Evolutionary conservation across 192 early-diverging fungal genomes (phyloP), one percentile per base, ranked within the genome.

Genomic region (Mortierella alpina): DNA sequence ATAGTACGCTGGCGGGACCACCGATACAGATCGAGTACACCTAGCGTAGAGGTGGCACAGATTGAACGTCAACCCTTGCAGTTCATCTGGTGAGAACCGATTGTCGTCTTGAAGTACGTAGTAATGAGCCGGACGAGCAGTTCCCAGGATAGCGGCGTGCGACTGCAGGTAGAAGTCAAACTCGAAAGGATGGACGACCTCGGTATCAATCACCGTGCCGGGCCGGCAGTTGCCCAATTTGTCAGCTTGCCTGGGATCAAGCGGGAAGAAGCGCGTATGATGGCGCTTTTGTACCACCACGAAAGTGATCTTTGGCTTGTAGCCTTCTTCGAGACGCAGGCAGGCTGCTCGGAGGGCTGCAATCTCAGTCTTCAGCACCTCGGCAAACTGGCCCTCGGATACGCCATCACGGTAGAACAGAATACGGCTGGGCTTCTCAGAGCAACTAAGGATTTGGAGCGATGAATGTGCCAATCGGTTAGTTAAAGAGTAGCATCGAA

Each of bases 61-160:
- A n/a, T 92, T 86, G 83, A 95, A 98, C 0, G 97, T 96, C 5
- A 99, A 86, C 50, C 93, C 88, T 78, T 98, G 95, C 18, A 99
- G 77, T 17, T 86, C 80, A 68, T 99, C 95, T 1, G 92, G 69
- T 3, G 88, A 88, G 41, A 96, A 95, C 2, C 84, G 73, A 77
- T 95, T 94, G 18, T 98, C 96, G 68, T 99, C 95, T 57, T 91
- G 87, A 17, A 99, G 83, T 12, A 97, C 96, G 56, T 93, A 91
- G 88, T 99, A 99, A 75, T 96, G 95, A 0, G 94, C 94, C 0
- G 97, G 96, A n/a, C 96, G 91, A 8, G 94, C 95, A 0, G 96
- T 97, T 47, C 97, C 97, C 71, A 98, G 96, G 39, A 97, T 86
- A 22, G 96, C 96, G 3, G 93, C 90, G 69, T 99, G 97, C 2